Evolutionary conservation across 495 filamentous ascomycete genomes (phyloP).

Genomic region (Aspergillus ostianus): DNA sequence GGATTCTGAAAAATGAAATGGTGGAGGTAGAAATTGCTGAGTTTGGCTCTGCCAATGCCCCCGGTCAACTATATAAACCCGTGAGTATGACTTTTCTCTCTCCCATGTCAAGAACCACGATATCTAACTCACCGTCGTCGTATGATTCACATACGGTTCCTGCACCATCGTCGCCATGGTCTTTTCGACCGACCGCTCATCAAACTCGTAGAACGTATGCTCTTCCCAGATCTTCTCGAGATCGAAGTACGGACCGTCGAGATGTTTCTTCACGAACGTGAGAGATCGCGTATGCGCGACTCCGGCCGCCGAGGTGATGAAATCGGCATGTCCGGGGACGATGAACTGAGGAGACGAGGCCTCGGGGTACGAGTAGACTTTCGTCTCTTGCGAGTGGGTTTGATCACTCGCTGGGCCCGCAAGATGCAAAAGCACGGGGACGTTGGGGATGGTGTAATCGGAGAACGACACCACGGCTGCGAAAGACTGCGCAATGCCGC

Average conservation of each 20-base stretch:
- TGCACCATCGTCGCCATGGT: conserved; percentile 58
- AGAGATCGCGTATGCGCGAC: conserved; percentile 36
- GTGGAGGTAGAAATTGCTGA: conserved; percentile 67
- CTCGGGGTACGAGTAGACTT: conserved; percentile 26
- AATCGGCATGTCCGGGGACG: conserved; percentile 32
- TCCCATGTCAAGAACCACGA: too few relatives aligned
- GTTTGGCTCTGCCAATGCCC: conserved; percentile 61
- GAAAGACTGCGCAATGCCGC: conserved; percentile 4
- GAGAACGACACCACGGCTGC: conserved; percentile 22
- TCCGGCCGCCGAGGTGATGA: conserved; percentile 29
- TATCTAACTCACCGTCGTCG: conserved; percentile 43
- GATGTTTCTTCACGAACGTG: conserved; percentile 31
- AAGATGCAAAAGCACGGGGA: conserved; percentile 18
- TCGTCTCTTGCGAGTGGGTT: neutral
- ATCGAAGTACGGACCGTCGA: conserved; percentile 49
- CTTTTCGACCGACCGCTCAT: conserved; percentile 37
- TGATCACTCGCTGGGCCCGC: neutral
- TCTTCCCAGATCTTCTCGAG: conserved; percentile 61
- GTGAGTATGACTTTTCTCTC: too few relatives aligned
- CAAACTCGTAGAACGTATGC: conserved; percentile 47
- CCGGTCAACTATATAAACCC: conserved; percentile 55
- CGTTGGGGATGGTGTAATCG: conserved; percentile 10
- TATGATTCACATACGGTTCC: conserved; percentile 59
- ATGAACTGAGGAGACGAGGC: conserved; percentile 25
- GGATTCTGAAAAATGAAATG: conserved; percentile 76